Conservation (phyloP, 202 grass and related monocot genomes). For the Alloteropsis angusta region DNA sequence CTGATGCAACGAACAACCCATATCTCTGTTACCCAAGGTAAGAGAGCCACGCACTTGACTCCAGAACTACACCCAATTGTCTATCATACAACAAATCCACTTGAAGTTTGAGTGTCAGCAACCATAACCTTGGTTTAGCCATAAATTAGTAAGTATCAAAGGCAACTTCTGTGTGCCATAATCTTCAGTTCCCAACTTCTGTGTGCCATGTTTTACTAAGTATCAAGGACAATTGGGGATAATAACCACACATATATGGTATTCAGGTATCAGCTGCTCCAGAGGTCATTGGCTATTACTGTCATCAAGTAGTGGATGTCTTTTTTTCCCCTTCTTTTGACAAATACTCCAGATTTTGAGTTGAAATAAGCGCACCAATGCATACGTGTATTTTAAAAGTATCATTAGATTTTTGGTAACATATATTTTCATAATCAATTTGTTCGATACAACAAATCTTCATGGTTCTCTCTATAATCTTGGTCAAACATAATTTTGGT, state of each 20-base stretch:
- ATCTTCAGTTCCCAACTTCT: not conserved
- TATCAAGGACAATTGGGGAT: not conserved
- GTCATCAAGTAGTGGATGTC: not conserved
- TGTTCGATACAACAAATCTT: no score
- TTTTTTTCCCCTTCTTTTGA: not conserved
- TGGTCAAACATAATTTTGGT: no score
- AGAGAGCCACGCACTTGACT: not conserved
- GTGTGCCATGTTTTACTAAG: not conserved
- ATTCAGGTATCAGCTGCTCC: not conserved
- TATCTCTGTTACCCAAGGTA: no score
- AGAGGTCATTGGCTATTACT: not conserved
- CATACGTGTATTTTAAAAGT: no score
- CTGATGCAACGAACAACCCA: not conserved
- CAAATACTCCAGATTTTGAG: not conserved
- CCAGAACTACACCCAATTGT: not conserved
- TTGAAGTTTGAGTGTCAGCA: not conserved
- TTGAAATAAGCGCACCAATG: no score
- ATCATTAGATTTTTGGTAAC: no score
- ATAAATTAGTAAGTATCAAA: not conserved
- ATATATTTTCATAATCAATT: no score
- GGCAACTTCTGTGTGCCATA: no score
- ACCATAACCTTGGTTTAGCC: not conserved
- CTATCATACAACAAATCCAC: not conserved
- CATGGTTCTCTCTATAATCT: no score
- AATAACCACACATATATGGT: no score